Conservation (phyloP, 2,329 filamentous ascomycete genomes). For the Curvularia lunata region DNA sequence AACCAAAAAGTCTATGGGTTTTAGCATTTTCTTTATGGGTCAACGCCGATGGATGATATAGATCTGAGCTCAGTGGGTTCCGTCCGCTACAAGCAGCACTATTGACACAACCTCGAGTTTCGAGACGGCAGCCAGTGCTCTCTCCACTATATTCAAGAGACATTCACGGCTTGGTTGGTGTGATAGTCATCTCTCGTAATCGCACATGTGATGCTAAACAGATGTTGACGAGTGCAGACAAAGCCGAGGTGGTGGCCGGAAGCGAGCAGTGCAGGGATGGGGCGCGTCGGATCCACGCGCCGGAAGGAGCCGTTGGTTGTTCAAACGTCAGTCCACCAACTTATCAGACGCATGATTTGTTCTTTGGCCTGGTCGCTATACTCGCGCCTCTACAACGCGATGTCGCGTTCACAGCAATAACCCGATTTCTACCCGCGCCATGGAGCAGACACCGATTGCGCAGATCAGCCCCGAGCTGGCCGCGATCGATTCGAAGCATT, state of each 20-base stretch:
- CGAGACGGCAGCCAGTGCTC: background rate
- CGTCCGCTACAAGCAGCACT: no score
- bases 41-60: no score
- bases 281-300: constrained; percentile 14
- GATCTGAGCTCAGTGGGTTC: no score
- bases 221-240: background rate
- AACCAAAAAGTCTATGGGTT: no score
- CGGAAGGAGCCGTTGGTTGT: constrained; percentile 15
- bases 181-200: background rate
- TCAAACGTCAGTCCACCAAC: constrained; percentile 9
- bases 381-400: constrained; percentile 1
- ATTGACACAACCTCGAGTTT: no score
- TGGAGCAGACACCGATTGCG: constrained; percentile 43
- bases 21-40: background rate
- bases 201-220: background rate
- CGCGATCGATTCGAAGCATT: constrained; percentile 39
- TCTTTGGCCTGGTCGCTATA: background rate
- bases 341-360: constrained; percentile 1
- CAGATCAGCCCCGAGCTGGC: constrained; percentile 42
- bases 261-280: background rate
- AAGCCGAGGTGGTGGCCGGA: constrained; percentile 8
- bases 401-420: constrained; percentile 15
- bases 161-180: background rate
- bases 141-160: background rate
- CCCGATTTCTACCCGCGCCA: constrained; percentile 21